These are phyloP conservation scores for Aleurites moluccanus DNA, from an alignment of 441 rosid species.

Conservation along the genomic window DNA sequence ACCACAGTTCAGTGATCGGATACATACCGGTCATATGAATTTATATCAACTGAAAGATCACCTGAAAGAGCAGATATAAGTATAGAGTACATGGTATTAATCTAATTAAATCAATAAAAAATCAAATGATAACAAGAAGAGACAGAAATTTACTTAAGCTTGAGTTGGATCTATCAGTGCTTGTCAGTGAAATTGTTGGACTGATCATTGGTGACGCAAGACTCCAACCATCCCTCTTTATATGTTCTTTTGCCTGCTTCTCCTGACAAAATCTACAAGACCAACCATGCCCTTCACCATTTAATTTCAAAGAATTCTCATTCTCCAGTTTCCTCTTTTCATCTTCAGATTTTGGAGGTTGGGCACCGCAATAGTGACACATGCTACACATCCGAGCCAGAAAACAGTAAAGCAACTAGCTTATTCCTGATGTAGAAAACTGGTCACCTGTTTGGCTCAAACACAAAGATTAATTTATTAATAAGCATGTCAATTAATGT, in stretches of 20 bases:
- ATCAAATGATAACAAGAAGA: constrained; percentile 8
- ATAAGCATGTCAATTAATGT: neutral
- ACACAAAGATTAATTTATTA: constrained; percentile 5
- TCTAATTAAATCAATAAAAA: neutral
- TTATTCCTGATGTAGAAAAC: constrained; percentile 13
- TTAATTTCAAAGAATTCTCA: constrained; percentile 29
- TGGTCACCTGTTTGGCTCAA: constrained; percentile 28
- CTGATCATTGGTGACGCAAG: constrained; percentile 49
- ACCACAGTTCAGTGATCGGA: constrained; percentile 10
- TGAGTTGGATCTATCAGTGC: constrained; percentile 65
- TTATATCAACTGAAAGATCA: constrained; percentile 72
- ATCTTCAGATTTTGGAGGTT: constrained; percentile 27
- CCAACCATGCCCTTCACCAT: constrained; percentile 32
- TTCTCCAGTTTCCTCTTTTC: constrained; percentile 30
- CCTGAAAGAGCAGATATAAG: constrained; percentile 42
- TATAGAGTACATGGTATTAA: neutral
- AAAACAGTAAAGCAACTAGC: constrained; percentile 18
- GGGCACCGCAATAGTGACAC: constrained; percentile 54
- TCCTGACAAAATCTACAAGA: constrained; percentile 54
- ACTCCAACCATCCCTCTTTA: constrained; percentile 36
- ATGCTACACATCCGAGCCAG: constrained; percentile 41
- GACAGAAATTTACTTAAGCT: constrained; percentile 50
- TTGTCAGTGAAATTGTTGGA: constrained; percentile 61
- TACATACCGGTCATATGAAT: constrained; percentile 52
- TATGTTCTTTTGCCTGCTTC: constrained; percentile 33